Base-by-base conservation (phyloP, 768 basidiomycete species). In the Serendipita sp. region DNA sequence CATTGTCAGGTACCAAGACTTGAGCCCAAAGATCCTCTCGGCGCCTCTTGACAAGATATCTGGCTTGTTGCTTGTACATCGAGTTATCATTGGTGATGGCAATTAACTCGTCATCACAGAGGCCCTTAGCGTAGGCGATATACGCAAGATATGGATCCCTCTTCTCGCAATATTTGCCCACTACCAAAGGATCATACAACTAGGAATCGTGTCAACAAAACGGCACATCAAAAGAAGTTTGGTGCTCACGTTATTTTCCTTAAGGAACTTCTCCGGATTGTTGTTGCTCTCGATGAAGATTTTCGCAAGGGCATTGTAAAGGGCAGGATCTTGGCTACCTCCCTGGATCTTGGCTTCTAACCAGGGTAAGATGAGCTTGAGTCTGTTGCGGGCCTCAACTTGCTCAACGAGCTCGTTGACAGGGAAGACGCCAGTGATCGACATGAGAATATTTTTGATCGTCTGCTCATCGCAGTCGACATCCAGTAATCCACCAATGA, bases 41-140 rank as follows among this genome's bases (percentile, higher is more conserved):
- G 67, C 96, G 90, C 70, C 96, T 86, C 76, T 94, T 96, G 72
- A 97, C 90, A 65, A 99, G 84, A 76, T 99, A 99, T 34, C 96
- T 87, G 63, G 96, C 91, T 75, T 98, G 96, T 71, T 99, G 95
- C 76, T 98, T 99, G 83, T 94, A 99, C 96, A 99, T 99, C 11
- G 93, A 86, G 78, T 99, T 99, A 69, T 95, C 94, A 72, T 98
- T 98, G 56, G 96, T 98, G 74, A 99, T 95, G 24, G 84, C 74
- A 71, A 99, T 94, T 66, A 99, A 82, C 75, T 99, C 96, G 3
- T 98, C 92, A 68, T 99, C 96, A 72, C 96, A 99, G 75, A 97
- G 88, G 65, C 96, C 96, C 74, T 98, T 98, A 44, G 96, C 96
- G 72, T 98, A 99, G 0, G 96, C 96, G 70, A 99, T 98, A 77